Evolutionary conservation across 768 basidiomycete species (phyloP).

Genomic region (Coprinellus micaceus): DNA sequence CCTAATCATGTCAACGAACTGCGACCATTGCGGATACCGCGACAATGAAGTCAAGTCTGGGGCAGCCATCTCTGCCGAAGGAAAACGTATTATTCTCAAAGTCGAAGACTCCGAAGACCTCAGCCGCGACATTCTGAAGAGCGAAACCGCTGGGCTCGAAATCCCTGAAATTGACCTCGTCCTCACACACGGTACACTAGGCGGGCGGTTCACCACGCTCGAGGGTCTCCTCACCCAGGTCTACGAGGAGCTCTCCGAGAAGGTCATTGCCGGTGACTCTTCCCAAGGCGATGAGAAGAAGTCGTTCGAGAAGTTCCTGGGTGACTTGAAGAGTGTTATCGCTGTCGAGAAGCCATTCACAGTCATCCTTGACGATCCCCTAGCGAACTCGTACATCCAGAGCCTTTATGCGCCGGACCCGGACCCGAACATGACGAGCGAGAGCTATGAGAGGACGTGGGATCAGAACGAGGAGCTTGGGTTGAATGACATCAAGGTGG

Average conservation of each 20-base stretch:
- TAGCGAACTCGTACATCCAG: constrained; percentile 94
- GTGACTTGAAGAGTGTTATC: constrained; percentile 67
- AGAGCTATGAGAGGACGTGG: constrained; percentile 78
- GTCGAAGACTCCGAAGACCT: constrained; percentile 93
- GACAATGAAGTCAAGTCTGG: constrained; percentile 99
- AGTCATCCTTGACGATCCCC: constrained; percentile 89
- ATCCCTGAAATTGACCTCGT: constrained; percentile 95
- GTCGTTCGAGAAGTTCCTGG: constrained; percentile 75
- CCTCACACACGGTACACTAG: constrained; percentile 89
- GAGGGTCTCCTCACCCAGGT: constrained; percentile 94
- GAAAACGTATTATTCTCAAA: constrained; percentile 82
- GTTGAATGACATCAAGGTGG: constrained; percentile 84
- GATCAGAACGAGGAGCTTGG: constrained; percentile 95
- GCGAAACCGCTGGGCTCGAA: constrained; percentile 83
- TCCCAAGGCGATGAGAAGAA: constrained; percentile 41
- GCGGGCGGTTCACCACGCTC: constrained; percentile 95
- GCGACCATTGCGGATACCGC: constrained; percentile 90
- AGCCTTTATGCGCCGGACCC: constrained; percentile 97
- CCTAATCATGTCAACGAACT: constrained; percentile 97
- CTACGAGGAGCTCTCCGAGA: constrained; percentile 90
- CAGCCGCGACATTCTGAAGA: constrained; percentile 93
- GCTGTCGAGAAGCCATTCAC: constrained; percentile 71
- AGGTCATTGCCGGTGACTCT: constrained; percentile 74
- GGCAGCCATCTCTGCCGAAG: constrained; percentile 80
- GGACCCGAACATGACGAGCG: constrained; percentile 88